Evolutionary conservation across 495 filamentous ascomycete genomes (phyloP), one percentile per base, ranked within the genome.

Genomic region (Amniculicola lignicola): DNA sequence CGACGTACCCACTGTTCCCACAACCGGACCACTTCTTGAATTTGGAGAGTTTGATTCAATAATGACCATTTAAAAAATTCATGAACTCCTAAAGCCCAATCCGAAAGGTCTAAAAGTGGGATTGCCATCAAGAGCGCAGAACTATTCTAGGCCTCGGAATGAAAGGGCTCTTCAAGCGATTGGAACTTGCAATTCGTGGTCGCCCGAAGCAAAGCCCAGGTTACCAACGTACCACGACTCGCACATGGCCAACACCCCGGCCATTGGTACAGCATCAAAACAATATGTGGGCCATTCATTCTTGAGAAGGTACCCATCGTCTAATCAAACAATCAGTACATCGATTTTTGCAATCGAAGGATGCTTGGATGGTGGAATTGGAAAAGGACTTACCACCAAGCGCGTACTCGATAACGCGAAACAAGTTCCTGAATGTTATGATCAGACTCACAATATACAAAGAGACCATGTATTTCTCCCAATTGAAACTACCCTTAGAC

Each of bases 231-330:
- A 69, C 31, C 70, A 59, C 10, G 67, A 53, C 44, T 70, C 73
- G 46, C 83, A 77, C 1, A 79, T 51, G 0, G 74, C 57, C 59
- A 79, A 74, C 15, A 77, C 78, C 0, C 67, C 2, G 16, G 80
- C 61, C 83, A 88, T 86, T 31, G 79, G 60, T 29, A 75, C 38
- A 5, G 75, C 69, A 65, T 88, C 84, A 57, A 87, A 86, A 1
- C 82, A 60, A 61, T 85, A 87, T 41, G 86, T 64, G 47, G 77
- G 78, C 42, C 72, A 76, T 67, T 88, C 84, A 31, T 80, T 71
- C n/a, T 40, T 59, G 55, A 85, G 61, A 22, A 80, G 31, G 54
- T 70, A 75, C 6, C 81, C 81, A 10, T 74, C 69, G 23, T 75
- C 67, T 0, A 21, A n/a, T n/a, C n/a, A n/a, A n/a, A n/a, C 23